Evolutionary conservation across 2,329 filamentous ascomycete species (phyloP), one percentile per base, ranked within the genome.

Genomic region (Chaetomium sp.): DNA sequence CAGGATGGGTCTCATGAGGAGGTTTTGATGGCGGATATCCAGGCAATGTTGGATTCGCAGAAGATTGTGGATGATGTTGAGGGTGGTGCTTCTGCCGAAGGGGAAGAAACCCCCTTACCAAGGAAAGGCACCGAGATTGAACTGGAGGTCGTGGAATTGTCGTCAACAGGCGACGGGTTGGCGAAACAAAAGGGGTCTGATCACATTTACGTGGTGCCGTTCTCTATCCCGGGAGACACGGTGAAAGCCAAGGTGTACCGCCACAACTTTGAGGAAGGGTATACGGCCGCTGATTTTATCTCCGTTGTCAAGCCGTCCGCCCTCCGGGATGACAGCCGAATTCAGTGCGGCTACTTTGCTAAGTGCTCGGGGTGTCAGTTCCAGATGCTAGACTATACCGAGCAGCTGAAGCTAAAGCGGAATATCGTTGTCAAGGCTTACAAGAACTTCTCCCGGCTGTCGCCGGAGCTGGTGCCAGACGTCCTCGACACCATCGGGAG

Each of bases 341-440:
- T 95, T 63, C 79, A 79, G 55, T 99, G 94, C 75, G 80, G 82
- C 64, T 97, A 99, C 76, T 99, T 99, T 68, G 76, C 83, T 42
- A 80, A 79, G 53, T 99, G 94, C 72, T 89, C 87, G 8, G 94
- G 94, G 36, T 99, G 94, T 69, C 94, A 99, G 72, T 91, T 97
- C 71, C 94, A 99, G 75, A 96, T 97, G 89, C 81, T 99, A 60
- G 84, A 89, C 53, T 97, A 97, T 70, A 73, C 80, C 35, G 87
- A 91, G 65, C 94, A 99, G 70, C 81, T 99, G 34, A 78, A 77
- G 45, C 86, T 92, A 72, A 99, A 99, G 76, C 85, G 81, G 68
- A 79, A 81, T 57, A 87, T 97, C 58, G 85, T 99, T 46, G 89
- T 95, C 67, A 95, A 94, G 68, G 94, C 94, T 6, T 99, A 88